Evolutionary conservation across 2,329 filamentous ascomycete genomes (phyloP).

Genomic region (Remersonia thermophila): DNA sequence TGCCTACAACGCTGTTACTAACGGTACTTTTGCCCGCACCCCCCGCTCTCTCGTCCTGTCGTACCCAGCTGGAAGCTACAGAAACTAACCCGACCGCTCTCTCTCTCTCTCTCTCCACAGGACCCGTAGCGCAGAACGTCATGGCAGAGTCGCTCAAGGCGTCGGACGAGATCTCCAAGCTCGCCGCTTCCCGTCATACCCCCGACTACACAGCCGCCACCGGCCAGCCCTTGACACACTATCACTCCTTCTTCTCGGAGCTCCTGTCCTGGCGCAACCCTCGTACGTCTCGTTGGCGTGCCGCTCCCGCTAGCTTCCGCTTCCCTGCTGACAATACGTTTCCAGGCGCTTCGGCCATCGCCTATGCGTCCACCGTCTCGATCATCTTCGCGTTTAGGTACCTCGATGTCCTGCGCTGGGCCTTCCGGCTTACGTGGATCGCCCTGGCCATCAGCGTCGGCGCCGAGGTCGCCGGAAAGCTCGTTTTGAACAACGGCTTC

Average conservation of each 20-base stretch:
- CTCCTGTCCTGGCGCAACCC: slow-evolving; percentile 59
- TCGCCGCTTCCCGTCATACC: slow-evolving; percentile 44
- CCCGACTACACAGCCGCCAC: slow-evolving; percentile 42
- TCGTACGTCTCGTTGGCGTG: slow-evolving; percentile 40
- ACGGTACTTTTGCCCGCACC: slow-evolving; percentile 30
- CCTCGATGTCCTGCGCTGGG: slow-evolving; percentile 52
- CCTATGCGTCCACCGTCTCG: slow-evolving; percentile 44
- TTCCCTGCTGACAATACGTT: too few relatives aligned
- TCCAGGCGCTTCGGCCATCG: slow-evolving; percentile 51
- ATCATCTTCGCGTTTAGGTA: slow-evolving; percentile 53
- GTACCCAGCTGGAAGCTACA: not conserved
- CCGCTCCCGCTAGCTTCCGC: too few relatives aligned
- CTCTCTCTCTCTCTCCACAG: slow-evolving; percentile 23
- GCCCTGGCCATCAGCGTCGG: slow-evolving; percentile 46
- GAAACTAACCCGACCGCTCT: slow-evolving; percentile 10
- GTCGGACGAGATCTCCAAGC: slow-evolving; percentile 42
- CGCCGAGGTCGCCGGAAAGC: slow-evolving; percentile 50
- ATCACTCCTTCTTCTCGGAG: slow-evolving; percentile 59
- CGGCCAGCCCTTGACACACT: slow-evolving; percentile 53
- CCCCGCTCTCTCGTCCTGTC: too few relatives aligned
- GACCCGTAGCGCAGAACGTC: slow-evolving; percentile 47
- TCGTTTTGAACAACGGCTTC: slow-evolving; percentile 47
- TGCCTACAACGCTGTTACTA: slow-evolving; percentile 36
- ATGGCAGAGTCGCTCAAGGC: slow-evolving; percentile 45
- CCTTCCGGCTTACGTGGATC: slow-evolving; percentile 54